Conservation (phyloP, 1,139 yeast genomes). For the Taphrina flavorubra region DNA sequence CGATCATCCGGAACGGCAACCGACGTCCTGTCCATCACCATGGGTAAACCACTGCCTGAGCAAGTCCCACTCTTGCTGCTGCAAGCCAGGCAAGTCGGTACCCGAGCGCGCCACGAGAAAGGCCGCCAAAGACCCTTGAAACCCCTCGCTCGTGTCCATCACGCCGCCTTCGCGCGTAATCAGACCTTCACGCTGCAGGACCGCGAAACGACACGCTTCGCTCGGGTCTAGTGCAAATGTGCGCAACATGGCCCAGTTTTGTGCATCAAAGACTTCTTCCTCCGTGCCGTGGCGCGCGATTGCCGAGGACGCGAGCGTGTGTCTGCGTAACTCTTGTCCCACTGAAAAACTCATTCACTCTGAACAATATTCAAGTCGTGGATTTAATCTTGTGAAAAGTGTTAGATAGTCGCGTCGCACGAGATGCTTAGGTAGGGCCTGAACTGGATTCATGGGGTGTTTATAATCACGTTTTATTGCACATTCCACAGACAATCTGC, state of each 20-base stretch:
- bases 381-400: no score
- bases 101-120: neutral
- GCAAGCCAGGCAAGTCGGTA: slow-evolving; percentile 2
- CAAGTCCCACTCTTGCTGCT: neutral
- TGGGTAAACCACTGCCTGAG: neutral
- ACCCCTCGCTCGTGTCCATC: neutral
- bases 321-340: neutral
- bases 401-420: no score
- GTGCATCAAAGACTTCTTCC: slow-evolving; percentile 1
- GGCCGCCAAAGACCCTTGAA: neutral
- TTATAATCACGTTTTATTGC: no score
- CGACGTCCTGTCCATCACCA: slow-evolving; percentile 5
- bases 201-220: neutral
- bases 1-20: neutral
- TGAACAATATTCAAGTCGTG: no score
- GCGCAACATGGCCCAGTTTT: slow-evolving; percentile 4
- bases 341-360: neutral
- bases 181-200: slow-evolving; percentile 1
- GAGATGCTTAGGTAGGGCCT: no score
- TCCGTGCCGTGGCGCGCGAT: slow-evolving; percentile 1
- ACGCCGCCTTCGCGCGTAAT: neutral
- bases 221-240: neutral
- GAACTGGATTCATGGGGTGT: no score
- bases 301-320: neutral
- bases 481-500: no score